A percentile compares a stretch with the other conserved stretches of the same genome.
These are phyloP conservation scores for Henckelia pumila DNA, from an alignment of 257 asterid species.

Conservation along the genomic window DNA sequence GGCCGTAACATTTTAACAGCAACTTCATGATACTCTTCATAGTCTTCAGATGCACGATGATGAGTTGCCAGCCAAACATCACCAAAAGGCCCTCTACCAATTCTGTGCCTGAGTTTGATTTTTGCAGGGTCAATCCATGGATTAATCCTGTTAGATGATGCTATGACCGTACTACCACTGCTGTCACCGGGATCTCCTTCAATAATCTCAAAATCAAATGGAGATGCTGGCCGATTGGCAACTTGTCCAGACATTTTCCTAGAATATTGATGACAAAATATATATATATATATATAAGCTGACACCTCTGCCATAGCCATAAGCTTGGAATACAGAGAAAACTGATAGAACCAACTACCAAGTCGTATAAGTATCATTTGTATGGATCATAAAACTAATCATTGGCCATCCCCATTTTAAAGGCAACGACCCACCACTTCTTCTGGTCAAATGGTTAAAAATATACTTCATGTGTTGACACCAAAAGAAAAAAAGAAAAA, in stretches of 20 bases:
- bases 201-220: slow-evolving; percentile 69
- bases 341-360: background rate
- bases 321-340: background rate
- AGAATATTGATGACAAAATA: slow-evolving; percentile 8
- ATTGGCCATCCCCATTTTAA: background rate
- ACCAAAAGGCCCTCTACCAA: slow-evolving; percentile 84
- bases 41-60: slow-evolving; percentile 52
- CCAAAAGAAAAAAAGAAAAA: no score
- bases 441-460: background rate
- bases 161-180: slow-evolving; percentile 32
- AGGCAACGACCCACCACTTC: background rate
- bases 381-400: background rate
- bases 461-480: background rate
- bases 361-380: background rate
- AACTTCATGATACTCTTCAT: slow-evolving; percentile 74
- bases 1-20: slow-evolving; percentile 80
- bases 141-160: slow-evolving; percentile 41
- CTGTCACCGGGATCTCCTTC: slow-evolving; percentile 55
- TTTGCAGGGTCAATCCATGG: slow-evolving; percentile 71
- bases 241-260: slow-evolving; percentile 70
- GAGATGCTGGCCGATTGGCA: slow-evolving; percentile 38
- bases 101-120: slow-evolving; percentile 74
- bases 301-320: slow-evolving; percentile 6
- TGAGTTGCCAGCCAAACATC: slow-evolving; percentile 89
- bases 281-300: background rate